Base-by-base conservation (phyloP, 441 rosid species). In the Melastoma candidum region DNA sequence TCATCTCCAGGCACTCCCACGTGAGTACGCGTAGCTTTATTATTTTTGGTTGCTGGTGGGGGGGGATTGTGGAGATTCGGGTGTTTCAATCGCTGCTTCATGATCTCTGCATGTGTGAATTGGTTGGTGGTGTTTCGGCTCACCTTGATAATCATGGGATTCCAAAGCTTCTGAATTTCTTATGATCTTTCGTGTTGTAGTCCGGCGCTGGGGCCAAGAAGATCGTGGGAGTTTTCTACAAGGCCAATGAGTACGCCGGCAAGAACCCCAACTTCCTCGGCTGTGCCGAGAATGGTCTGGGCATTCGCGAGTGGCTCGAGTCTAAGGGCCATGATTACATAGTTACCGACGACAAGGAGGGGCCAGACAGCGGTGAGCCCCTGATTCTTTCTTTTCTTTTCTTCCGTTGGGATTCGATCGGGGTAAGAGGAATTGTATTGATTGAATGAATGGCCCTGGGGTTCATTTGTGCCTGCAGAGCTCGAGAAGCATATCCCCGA, bases 151-250 rank as follows among this genome's bases (percentile, higher is more conserved):
- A 17, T 17, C 22, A 17, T 17, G 22, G 22, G 22, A 17, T 17
- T 17, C 22, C 22, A 17, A 17, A 17, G 22, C 22, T 17, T 17
- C 22, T 17, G 22, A 17, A 17, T 17, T 17, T 17, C 22, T 17
- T 17, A 17, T 17, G 22, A 17, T 17, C 22, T 17, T 17, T 17
- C 22, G 22, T 17, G 22, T 17, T 17, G 22, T 77, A 87, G 95
- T 84, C 87, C 54, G 78, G 93, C 64, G 54, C 90, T 3, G 89
- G 74, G 44, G 80, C 83, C 78, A 85, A 85, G 65, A 90, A 90
- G 76, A 87, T 92, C 36, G 96, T 92, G 41, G 98, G 98, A 7
- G 98, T 90, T 49, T 90, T 90, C 71, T 92, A 87, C 81, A 87
- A 92, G 77, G 98, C 89, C 60, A 72, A 85, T 46, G 90, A 87